phyloP scores from a whole-genome alignment of 495 filamentous ascomycete genomes.

The Penicillium waksmanii region DNA sequence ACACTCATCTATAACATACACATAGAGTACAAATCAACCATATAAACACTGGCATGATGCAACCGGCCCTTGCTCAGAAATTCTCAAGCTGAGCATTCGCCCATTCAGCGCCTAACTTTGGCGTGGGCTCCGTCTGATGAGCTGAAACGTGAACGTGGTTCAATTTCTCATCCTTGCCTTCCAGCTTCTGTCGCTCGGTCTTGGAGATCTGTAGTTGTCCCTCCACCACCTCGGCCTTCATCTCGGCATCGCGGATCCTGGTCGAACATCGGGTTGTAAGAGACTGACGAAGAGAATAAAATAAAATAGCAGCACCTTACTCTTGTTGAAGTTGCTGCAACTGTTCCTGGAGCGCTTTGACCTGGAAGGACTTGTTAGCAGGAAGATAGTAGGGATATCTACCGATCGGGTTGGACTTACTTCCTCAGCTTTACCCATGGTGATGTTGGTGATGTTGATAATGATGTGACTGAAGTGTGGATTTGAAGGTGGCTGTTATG shows the following conservation, averaged over 20 bases:
- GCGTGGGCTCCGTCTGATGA: neutral
- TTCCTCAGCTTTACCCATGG: slow-evolving; percentile 7
- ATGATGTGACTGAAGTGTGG: neutral
- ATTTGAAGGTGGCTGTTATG: neutral
- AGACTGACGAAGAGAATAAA: neutral
- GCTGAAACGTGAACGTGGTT: neutral
- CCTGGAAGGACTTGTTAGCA: neutral
- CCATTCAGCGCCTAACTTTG: slow-evolving; percentile 5
- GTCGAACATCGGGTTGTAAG: slow-evolving; percentile 1
- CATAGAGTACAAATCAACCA: neutral
- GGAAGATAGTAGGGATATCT: neutral
- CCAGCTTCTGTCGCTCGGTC: slow-evolving; percentile 1
- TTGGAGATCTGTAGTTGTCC: slow-evolving; percentile 5
- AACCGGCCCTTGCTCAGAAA: neutral
- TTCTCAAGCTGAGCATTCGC: slow-evolving; percentile 6
- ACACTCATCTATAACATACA: neutral
- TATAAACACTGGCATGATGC: neutral
- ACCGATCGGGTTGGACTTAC: neutral
- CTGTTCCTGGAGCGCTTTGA: slow-evolving; percentile 7
- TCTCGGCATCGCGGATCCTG: slow-evolving; percentile 6
- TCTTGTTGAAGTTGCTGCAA: slow-evolving; percentile 6
- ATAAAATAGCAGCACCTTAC: neutral
- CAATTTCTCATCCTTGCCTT: neutral
- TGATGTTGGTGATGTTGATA: neutral
- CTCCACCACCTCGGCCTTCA: slow-evolving; percentile 1